phyloP scores from a whole-genome alignment of 2,329 filamentous ascomycete genomes.

The Onygenales sp. region DNA sequence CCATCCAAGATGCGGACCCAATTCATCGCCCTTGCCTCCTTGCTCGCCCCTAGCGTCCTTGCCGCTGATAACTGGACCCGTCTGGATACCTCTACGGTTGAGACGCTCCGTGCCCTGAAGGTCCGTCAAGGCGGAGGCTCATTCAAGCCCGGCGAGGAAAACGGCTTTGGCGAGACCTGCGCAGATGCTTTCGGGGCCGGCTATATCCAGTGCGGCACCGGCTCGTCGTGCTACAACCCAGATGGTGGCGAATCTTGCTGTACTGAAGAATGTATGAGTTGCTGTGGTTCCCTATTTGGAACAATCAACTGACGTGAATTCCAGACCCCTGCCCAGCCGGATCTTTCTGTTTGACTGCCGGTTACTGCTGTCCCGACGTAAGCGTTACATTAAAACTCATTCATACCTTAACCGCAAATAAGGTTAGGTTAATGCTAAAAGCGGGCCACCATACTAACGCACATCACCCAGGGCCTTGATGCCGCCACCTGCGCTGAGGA shows the following conservation, averaged over 20 bases:
- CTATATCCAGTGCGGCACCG: slow-evolving; percentile 9
- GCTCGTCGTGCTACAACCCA: slow-evolving; percentile 11
- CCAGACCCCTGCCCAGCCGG: slow-evolving; percentile 11
- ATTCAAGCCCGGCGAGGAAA: slow-evolving; percentile 7
- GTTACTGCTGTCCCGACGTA: slow-evolving; percentile 13
- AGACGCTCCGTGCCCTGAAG: background rate
- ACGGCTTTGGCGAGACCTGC: slow-evolving; percentile 6
- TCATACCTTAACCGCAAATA: background rate
- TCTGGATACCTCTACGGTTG: background rate
- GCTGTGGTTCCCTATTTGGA: slow-evolving; percentile 1
- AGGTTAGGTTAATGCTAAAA: background rate
- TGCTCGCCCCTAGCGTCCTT: slow-evolving; percentile 2
- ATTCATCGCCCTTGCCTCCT: slow-evolving; percentile 3
- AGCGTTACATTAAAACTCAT: background rate
- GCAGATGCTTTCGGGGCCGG: slow-evolving; percentile 11
- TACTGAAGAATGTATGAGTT: slow-evolving; percentile 11
- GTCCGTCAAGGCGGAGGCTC: slow-evolving; percentile 3
- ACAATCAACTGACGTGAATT: background rate
- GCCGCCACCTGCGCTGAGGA: slow-evolving; percentile 8
- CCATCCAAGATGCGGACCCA: slow-evolving; percentile 5
- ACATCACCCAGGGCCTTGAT: slow-evolving; percentile 5
- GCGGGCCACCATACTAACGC: background rate
- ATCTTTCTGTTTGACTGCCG: slow-evolving; percentile 11
- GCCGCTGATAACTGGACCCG: slow-evolving; percentile 2
- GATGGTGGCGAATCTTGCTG: slow-evolving; percentile 15